Evolutionary conservation across 768 basidiomycete genomes (phyloP), one percentile per base, ranked within the genome.

Genomic region (Leccinellum rugosiceps): DNA sequence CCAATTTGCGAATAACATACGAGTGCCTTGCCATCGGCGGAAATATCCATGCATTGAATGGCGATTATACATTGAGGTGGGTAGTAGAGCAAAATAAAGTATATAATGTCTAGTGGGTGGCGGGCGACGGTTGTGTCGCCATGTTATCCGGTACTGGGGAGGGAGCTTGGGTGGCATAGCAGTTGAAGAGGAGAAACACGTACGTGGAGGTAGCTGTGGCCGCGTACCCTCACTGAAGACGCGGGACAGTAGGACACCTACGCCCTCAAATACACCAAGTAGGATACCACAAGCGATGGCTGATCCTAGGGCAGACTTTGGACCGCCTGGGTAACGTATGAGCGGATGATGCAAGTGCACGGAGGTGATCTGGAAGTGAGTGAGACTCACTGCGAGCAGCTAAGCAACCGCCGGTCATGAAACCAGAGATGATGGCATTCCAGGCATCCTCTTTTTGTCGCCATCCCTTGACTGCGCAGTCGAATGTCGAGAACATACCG

Each of bases 341-440:
- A 65, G 59, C 47, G 26, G 53, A 51, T 30, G 56, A 51, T 41
- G 21, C 45, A 9, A 38, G 30, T 31, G 21, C 11, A 30, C 3
- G 6, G 31, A 15, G 3, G 6, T 6, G 13, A 9, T 34, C 41
- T n/a, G 26, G 28, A 19, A 45, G 41, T 44, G 44, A 30, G 11
- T 28, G 28, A 28, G 30, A 86, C 92, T 75, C 73, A 97, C 96
- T 92, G 77, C 96, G 83, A 60, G 90, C 83, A 57, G 96, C 97
- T 53, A 98, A 76, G 72, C 92, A 95, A 55, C 97, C 97, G 74
- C 97, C 97, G 10, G 97, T 98, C 86, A 97, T 83, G 77, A 99
- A 99, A 46, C 97, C 97, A 25, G 94, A 94, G 52, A 97, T 88
- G 67, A 99, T 98, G 43, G 94, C 94, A 70, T 99, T 99, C 94